Percentiles rank a stretch among this genome's conserved stretches.
phyloP scores from a whole-genome alignment of 345 rosid species.

The Toxicodendron radicans region DNA sequence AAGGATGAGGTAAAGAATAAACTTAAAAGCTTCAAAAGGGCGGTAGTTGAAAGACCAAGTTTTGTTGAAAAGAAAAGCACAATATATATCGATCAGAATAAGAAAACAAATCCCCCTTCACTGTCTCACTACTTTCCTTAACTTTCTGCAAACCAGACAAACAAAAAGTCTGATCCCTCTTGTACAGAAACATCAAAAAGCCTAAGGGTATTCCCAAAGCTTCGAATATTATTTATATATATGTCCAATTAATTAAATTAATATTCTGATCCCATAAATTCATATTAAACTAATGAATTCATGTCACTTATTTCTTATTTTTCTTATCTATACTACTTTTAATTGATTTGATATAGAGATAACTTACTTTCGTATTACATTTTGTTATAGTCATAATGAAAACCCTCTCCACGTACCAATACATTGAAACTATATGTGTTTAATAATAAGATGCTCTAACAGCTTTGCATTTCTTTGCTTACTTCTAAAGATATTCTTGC shows the following conservation, averaged over 20 bases:
- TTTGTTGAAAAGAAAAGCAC: conserved; percentile 13
- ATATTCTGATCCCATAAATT: too few relatives aligned
- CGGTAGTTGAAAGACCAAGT: conserved; percentile 28
- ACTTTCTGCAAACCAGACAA: conserved; percentile 24
- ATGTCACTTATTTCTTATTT: too few relatives aligned
- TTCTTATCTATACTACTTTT: too few relatives aligned
- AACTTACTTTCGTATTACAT: too few relatives aligned
- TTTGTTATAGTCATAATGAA: too few relatives aligned
- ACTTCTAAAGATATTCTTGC: conserved; percentile 39
- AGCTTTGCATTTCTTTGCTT: conserved; percentile 38
- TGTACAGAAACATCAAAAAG: not conserved
- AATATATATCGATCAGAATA: too few relatives aligned
- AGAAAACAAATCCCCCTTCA: conserved; percentile 3
- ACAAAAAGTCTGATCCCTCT: conserved; percentile 10
- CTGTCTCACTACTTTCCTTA: conserved; percentile 21
- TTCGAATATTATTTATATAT: not conserved
- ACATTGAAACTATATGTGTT: too few relatives aligned
- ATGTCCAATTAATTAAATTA: too few relatives aligned
- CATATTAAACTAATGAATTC: too few relatives aligned
- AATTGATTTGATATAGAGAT: too few relatives aligned
- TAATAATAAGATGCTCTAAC: conserved; percentile 9
- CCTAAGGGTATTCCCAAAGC: conserved; percentile 23
- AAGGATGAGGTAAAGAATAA: not conserved
- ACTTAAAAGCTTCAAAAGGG: not conserved
- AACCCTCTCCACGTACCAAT: too few relatives aligned